Base-by-base conservation (phyloP, 305 asterid species). In the Solanum chacoense region DNA sequence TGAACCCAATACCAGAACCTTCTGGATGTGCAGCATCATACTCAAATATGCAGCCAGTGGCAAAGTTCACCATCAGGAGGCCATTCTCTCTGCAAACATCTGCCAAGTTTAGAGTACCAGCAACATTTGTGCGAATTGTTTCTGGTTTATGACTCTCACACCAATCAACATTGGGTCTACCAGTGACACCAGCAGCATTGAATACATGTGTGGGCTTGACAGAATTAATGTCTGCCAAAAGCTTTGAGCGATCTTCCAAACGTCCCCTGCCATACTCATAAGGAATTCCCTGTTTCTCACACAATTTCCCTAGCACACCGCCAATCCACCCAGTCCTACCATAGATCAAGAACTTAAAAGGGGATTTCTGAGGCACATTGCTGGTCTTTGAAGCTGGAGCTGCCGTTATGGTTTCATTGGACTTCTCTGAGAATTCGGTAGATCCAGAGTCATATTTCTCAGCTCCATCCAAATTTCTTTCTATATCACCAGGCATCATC, bases 141-240 rank as follows among this genome's bases (percentile, higher is more conserved):
- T 95, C 98, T 0, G 93, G 88, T 89, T 94, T 94, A 93, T 95
- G 97, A 83, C 94, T 89, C 87, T 95, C 98, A 59, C 98, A 95
- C 98, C 98, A 95, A 76, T 95, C 98, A 14, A 95, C 96, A 73
- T 94, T 95, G 50, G 98, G 98, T 89, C 97, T 89, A 18, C 98
- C 98, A 12, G 98, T 95, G 14, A 95, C 94, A 35, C 98, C 98
- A 72, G 98, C 98, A 72, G 98, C 98, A 91, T 95, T 95, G 63
- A 94, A 93, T 55, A 95, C 97, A 86, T 95, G 98, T 29, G 98
- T 95, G n/a, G 98, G 98, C 91, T 92, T 93, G 89, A 94, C 91
- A 50, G 94, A 22, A 4, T 85, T 91, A 65, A 95, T 90, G 89
- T 95, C 98, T 2, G 94, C 96, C 88, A 92, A 26, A 55, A 95